Base-by-base conservation (phyloP, 495 filamentous ascomycete species). In the Patellaria atrata region DNA sequence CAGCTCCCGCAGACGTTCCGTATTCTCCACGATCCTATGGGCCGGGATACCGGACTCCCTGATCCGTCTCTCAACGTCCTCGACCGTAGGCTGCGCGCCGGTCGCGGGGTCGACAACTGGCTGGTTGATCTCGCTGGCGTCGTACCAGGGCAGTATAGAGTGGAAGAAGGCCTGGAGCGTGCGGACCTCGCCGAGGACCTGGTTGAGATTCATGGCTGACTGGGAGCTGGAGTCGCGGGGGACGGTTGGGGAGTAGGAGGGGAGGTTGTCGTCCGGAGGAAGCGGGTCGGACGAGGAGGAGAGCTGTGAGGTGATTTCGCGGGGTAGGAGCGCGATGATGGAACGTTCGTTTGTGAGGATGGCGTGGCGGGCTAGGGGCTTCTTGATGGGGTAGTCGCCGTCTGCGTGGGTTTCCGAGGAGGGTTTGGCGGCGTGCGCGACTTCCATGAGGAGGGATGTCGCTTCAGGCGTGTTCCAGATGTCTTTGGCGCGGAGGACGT, bases 401-500 rank as follows among this genome's bases (percentile, higher is more conserved):
- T 56, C 51, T 19, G 47, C 23, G 5, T 61, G 43, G 3, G 41
- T 14, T 16, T 22, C 37, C 3, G 29, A 11, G 13, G 19, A 23
- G 2, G 41, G 21, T 22, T 43, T 28, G 5, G 38, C 39, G 19
- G 53, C 58, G 22, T 51, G 47, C 3, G 50, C 82, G 12, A 80
- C 70, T 43, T 85, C 75, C 17, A 77, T 65, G 1, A 97, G 65
- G 3, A 94, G 56, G 18, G 69, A 60, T 1, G 68, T 70, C 6
- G 74, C 68, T 44, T 81, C 74, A 0, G 85, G 70, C 1, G 77
- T 83, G 40, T 82, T 83, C 91, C 91, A 99, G 11, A 94, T 64
- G 48, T 92, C 82, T 49, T 86, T 89, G 2, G 81, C 70, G 20
- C 76, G 71, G 15, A 71, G 59, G 23, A 85, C 69, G 53, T 94